A percentile compares a stretch with the other conserved stretches of the same genome.
Evolutionary conservation across 129 eudicot species (phyloP).

Genomic region (Flaveria linearis): DNA sequence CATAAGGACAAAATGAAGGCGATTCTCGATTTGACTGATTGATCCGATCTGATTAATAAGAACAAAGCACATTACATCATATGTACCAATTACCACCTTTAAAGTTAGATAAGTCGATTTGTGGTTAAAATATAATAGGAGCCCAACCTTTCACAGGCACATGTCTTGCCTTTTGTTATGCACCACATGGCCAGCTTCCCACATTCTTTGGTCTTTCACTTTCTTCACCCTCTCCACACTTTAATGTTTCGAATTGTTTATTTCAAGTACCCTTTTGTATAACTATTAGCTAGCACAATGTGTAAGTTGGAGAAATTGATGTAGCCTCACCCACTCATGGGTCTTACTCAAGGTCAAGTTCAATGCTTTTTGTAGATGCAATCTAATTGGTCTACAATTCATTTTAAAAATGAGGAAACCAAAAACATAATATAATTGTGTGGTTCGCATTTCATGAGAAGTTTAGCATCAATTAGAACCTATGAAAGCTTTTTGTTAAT

Average conservation of each 20-base stretch:
- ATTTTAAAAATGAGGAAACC: background rate
- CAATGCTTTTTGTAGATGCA: conserved; percentile 32
- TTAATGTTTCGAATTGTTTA: background rate
- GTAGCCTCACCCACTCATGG: conserved; percentile 1
- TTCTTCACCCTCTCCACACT: conserved; percentile 23
- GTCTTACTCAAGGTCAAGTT: conserved; percentile 27
- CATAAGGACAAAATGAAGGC: too few relatives aligned
- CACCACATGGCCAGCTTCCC: conserved; percentile 25
- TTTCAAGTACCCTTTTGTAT: background rate
- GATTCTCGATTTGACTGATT: too few relatives aligned
- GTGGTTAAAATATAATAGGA: background rate
- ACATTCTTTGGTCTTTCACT: conserved; percentile 23
- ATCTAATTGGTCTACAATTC: conserved; percentile 24
- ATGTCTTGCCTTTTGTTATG: conserved; percentile 24
- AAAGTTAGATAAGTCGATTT: background rate
- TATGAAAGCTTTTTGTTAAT: too few relatives aligned
- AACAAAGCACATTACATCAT: too few relatives aligned
- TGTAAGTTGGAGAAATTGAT: background rate
- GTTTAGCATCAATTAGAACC: conserved; percentile 1
- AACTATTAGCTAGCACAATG: background rate
- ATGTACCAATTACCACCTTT: background rate
- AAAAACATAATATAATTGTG: background rate
- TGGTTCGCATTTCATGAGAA: background rate
- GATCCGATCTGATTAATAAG: too few relatives aligned
- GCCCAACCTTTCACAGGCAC: conserved; percentile 16